A percentile compares a stretch with the other conserved stretches of the same genome.
These are phyloP conservation scores for Dioscorea zingiberensis DNA, from an alignment of 106 monocot genomes.

Conservation along the genomic window DNA sequence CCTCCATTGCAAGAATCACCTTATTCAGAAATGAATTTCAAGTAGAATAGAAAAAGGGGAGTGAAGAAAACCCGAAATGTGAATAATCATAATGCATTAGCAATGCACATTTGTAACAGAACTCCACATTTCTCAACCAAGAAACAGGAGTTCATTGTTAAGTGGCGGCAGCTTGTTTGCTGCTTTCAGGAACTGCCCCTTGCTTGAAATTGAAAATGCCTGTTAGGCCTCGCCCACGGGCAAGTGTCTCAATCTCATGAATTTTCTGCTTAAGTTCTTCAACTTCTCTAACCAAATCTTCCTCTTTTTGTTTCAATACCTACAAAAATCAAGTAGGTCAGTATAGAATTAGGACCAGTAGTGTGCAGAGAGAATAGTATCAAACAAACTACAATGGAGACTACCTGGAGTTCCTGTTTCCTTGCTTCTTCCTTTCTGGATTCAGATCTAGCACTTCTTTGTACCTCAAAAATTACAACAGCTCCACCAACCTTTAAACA, in stretches of 20 bases:
- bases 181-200: slow-evolving; percentile 3
- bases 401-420: slow-evolving; percentile 23
- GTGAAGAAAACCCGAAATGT: no score
- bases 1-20: no score
- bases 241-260: slow-evolving; percentile 34
- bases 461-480: slow-evolving; percentile 19
- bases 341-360: not conserved
- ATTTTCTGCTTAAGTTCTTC: slow-evolving; percentile 32
- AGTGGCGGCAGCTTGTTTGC: not conserved
- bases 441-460: slow-evolving; percentile 19
- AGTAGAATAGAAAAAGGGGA: no score
- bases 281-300: slow-evolving; percentile 33
- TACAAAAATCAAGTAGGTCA: slow-evolving; percentile 1
- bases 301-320: slow-evolving; percentile 45
- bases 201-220: slow-evolving; percentile 28
- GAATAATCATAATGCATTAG: no score
- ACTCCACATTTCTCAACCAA: no score
- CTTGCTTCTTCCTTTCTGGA: slow-evolving; percentile 21
- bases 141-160: no score
- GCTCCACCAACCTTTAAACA: slow-evolving; percentile 15
- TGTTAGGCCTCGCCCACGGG: slow-evolving; percentile 14
- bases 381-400: not conserved
- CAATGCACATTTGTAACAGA: no score
- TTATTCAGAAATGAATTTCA: no score
- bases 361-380: not conserved